Conservation (phyloP, 2,329 filamentous ascomycete species). For the Fusarium nisikadoi region DNA sequence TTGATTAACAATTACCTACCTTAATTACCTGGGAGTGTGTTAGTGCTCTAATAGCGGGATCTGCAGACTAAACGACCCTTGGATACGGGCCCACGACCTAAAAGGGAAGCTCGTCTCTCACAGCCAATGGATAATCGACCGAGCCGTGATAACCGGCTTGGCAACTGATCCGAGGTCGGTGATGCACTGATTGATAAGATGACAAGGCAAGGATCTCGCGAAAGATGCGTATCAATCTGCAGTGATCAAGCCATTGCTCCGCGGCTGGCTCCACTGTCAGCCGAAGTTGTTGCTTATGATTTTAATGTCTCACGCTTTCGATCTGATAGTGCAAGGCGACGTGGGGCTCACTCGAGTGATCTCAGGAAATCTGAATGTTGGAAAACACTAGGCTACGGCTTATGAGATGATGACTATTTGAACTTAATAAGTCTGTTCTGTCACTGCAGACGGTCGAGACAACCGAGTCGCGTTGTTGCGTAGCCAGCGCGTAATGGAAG, state of each 20-base stretch:
- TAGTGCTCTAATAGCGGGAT: not conserved
- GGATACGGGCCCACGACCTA: not conserved
- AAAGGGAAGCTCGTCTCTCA: slow-evolving; percentile 6
- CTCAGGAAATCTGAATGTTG: rapidly evolving
- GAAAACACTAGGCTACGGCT: rapidly evolving
- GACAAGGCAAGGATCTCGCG: not conserved
- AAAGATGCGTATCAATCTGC: slow-evolving; percentile 1
- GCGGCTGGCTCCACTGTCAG: not conserved
- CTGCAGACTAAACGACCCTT: not conserved
- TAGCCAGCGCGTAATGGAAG: not conserved
- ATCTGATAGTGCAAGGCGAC: not conserved
- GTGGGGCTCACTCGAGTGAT: rapidly evolving
- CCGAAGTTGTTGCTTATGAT: not conserved
- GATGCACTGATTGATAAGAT: slow-evolving; percentile 32
- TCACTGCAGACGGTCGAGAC: rapidly evolving
- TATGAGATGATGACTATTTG: rapidly evolving
- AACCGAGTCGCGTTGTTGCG: rapidly evolving
- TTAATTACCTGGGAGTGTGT: rapidly evolving
- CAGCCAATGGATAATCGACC: not conserved
- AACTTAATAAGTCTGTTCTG: rapidly evolving
- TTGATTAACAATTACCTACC: not conserved
- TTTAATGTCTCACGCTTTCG: not conserved
- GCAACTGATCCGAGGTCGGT: slow-evolving; percentile 22
- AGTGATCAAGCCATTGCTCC: not conserved
- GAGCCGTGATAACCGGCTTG: slow-evolving; percentile 26